Conservation (phyloP, 1,284 basidiomycete genomes). For the Cystobasidium pallidum region DNA sequence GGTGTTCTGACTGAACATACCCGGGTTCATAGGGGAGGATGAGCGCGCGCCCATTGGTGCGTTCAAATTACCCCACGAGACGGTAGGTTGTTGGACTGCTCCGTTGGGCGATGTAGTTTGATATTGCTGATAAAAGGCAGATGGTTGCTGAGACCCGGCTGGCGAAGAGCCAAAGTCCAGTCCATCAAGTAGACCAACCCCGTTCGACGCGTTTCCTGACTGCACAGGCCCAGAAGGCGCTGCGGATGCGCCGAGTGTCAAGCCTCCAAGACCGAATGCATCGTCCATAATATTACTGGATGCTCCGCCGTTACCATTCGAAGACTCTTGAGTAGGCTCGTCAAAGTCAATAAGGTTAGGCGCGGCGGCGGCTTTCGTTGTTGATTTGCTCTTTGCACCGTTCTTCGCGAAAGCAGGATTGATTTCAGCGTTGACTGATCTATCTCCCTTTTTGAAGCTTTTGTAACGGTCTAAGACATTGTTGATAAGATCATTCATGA, state of each 20-base stretch:
- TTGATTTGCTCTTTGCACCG: background rate
- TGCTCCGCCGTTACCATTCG: conserved; percentile 1
- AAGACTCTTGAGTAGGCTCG: conserved; percentile 43
- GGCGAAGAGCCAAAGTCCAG: conserved; percentile 29
- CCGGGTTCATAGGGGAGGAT: conserved; percentile 1
- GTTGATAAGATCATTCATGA: conserved; percentile 98
- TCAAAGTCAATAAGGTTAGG: conserved; percentile 54
- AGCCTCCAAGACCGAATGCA: conserved; percentile 50
- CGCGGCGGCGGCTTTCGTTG: conserved; percentile 47
- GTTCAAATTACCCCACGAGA: conserved; percentile 39
- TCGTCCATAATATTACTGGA: conserved; percentile 49
- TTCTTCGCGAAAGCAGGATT: conserved; percentile 55
- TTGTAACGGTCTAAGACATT: conserved; percentile 86
- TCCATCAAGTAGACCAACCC: conserved; percentile 33
- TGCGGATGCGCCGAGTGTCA: conserved; percentile 43
- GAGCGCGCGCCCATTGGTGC: conserved; percentile 1
- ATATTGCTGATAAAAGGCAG: conserved; percentile 42
- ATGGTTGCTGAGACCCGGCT: conserved; percentile 6
- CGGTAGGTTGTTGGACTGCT: conserved; percentile 27
- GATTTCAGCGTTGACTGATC: conserved; percentile 65
- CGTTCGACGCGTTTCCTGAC: background rate
- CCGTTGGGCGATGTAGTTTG: conserved; percentile 14
- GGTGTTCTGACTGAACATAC: background rate
- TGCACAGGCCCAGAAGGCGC: background rate
- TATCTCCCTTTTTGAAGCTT: conserved; percentile 88